These are phyloP conservation scores for Crataegus laevigata DNA, from an alignment of 306 rosid genomes.

Conservation along the genomic window DNA sequence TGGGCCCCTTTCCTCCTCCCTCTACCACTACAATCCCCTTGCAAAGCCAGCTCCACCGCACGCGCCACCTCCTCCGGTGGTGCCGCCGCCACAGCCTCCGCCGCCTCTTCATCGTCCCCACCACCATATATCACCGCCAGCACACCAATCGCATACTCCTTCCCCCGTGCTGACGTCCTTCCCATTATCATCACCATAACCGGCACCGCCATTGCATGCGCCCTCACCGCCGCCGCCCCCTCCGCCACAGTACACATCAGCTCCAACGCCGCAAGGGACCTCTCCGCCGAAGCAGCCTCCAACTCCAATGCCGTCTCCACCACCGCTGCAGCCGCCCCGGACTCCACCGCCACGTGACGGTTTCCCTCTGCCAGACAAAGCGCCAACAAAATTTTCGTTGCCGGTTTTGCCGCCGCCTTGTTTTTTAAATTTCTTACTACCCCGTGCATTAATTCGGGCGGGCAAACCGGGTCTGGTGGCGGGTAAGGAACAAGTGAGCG, in stretches of 20 bases:
- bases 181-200: constrained; percentile 92
- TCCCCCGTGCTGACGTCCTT: constrained; percentile 63
- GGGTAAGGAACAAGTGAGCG: constrained; percentile 77
- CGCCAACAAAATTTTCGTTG: constrained; percentile 65
- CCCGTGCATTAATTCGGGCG: constrained; percentile 59
- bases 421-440: constrained; percentile 33
- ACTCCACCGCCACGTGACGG: constrained; percentile 77
- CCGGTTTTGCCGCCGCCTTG: constrained; percentile 37
- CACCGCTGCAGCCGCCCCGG: constrained; percentile 66
- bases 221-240: constrained; percentile 67
- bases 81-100: constrained; percentile 27
- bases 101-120: constrained; percentile 11
- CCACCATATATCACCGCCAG: constrained; percentile 57
- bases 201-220: constrained; percentile 85
- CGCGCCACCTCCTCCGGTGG: constrained; percentile 97
- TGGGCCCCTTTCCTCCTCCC: constrained; percentile 76
- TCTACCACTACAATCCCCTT: constrained; percentile 69
- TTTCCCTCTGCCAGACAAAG: constrained; percentile 69
- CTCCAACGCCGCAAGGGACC: constrained; percentile 80
- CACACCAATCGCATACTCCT: constrained; percentile 82
- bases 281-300: constrained; percentile 60
- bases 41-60: constrained; percentile 74
- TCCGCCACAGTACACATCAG: constrained; percentile 77
- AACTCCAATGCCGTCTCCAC: constrained; percentile 59
- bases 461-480: constrained; percentile 62